phyloP scores from a whole-genome alignment of 2,329 filamentous ascomycete genomes.

The Sarocladium kiliense region DNA sequence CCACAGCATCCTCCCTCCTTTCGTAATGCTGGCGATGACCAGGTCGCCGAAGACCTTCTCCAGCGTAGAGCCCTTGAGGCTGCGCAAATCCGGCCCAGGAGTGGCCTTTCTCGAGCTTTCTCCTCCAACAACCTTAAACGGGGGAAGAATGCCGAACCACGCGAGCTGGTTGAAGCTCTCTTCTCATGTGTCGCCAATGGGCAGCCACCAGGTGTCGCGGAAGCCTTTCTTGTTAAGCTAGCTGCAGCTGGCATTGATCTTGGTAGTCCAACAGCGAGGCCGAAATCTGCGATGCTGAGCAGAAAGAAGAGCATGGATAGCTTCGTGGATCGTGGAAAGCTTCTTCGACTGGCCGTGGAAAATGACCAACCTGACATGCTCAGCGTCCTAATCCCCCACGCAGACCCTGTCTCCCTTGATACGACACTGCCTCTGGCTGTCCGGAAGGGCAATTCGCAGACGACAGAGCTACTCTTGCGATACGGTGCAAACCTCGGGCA shows the following conservation, averaged over 20 bases:
- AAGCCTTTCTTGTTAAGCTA: conserved; percentile 48
- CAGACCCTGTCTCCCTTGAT: conserved; percentile 46
- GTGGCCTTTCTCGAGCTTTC: conserved; percentile 32
- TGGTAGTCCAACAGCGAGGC: conserved; percentile 38
- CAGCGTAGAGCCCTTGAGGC: conserved; percentile 36
- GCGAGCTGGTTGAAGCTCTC: conserved; percentile 47
- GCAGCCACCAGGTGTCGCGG: conserved; percentile 50
- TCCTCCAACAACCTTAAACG: conserved; percentile 34
- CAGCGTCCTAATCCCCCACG: conserved; percentile 47
- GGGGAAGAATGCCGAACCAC: conserved; percentile 47
- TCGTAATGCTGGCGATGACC: conserved; percentile 43
- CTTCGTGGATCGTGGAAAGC: conserved; percentile 41
- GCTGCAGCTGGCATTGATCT: conserved; percentile 45
- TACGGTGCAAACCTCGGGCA: conserved; percentile 46
- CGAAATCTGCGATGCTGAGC: conserved; percentile 41
- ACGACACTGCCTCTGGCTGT: conserved; percentile 44
- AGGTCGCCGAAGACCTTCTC: conserved; percentile 48
- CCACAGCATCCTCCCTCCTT: conserved; percentile 38
- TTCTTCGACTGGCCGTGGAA: conserved; percentile 46
- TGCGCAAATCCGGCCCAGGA: conserved; percentile 31
- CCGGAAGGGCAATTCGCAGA: conserved; percentile 32
- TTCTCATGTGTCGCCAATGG: conserved; percentile 28
- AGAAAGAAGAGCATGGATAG: conserved; percentile 45
- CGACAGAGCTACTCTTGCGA: conserved; percentile 42
- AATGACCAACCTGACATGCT: conserved; percentile 48